Base-by-base conservation (phyloP, 805 yeast genomes). In the Lipomyces starkeyi region DNA sequence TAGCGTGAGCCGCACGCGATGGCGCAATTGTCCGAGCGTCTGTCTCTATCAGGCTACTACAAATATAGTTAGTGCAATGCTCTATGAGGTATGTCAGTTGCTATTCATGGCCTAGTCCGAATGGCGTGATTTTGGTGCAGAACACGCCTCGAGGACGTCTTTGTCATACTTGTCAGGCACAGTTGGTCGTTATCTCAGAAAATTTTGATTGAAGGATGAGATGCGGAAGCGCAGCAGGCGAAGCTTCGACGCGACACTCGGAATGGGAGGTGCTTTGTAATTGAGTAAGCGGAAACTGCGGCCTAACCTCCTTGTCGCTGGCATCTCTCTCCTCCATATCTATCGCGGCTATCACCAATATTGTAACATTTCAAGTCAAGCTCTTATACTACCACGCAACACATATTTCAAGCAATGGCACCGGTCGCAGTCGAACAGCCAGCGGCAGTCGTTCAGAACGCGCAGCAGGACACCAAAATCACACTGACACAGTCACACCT, bases 401-500 rank as follows among this genome's bases (percentile, higher is more conserved):
- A 29, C 53, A 32, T 47, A 2, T 25, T 5, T 11, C 40, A 29
- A 29, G 34, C 59, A 57, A 64, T 68, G 71, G 61, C 71, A 8
- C 71, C 71, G 5, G 67, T 61, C 55, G 68, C 71, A 55, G 64
- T 60, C 61, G 47, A 49, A 8, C 54, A 22, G 22, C 14, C 40
- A 20, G 55, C 22, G 20, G 22, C 20, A 1, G 35, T 37, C 8
- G 35, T 20, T 2, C 32, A n/a, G 17, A 43, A 34, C 4, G 53
- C 20, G 17, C 52, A 34, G n/a, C 49, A 9, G 43, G 65, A 65
- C 59, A n/a, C 53, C 57, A 66, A 64, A 35, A 59, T 78, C 27
- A 55, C 74, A 25, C 77, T 87, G 43, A 78, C 87, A 0, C 80
- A 82, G 58, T 83, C 81, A 27, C 93, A 91, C 66, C 73, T 93